Base-by-base conservation (phyloP, 352 stramenopile genomes). In the Albugo laibachii region DNA sequence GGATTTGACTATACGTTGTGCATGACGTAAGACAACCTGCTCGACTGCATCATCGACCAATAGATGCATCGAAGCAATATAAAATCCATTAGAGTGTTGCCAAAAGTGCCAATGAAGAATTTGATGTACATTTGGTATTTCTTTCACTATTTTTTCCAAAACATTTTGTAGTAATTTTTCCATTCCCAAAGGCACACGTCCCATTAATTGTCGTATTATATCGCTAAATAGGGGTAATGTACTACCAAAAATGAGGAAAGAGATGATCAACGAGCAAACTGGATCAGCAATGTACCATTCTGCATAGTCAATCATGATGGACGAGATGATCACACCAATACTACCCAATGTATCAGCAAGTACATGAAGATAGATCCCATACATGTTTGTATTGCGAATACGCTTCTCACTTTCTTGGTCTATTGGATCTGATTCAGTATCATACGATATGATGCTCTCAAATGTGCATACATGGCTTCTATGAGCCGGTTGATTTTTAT, bases 351-450 rank as follows among this genome's bases (percentile, higher is more conserved):
- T 87, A 50, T 95, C 83, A 0, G 80, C 80, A 41, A 93, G 53
- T 18, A 95, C 77, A 49, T 95, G 83, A 20, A 95, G 63, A 39
- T 93, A 92, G 13, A 95, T 80, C 11, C 79, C 83, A 52, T 94
- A 81, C 67, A 95, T 89, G 60, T 95, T 95, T 49, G 63, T 81
- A 54, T 89, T 93, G 44, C 61, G 71, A 41, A 54, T 50, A 16
- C 54, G 40, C 10, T 53, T 24, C 3, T 49, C 47, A 16, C 39
- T 21, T 11, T 12, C 20, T 27, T 15, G 11, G 15, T 35, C 24
- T 8, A 8, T 10, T 10, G 8, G 24, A 24, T 19, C 14, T 16
- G 36, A 41, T 14, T 16, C 14, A 14, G 36, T 41, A 16, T 41
- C 36, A 14, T 41, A 14, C 14, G 14, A 14, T 14, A 41, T 24